A percentile compares a stretch with the other conserved stretches of the same genome.
These are phyloP conservation scores for Tremellales sp. DNA, from an alignment of 1,284 basidiomycete genomes.

Conservation along the genomic window DNA sequence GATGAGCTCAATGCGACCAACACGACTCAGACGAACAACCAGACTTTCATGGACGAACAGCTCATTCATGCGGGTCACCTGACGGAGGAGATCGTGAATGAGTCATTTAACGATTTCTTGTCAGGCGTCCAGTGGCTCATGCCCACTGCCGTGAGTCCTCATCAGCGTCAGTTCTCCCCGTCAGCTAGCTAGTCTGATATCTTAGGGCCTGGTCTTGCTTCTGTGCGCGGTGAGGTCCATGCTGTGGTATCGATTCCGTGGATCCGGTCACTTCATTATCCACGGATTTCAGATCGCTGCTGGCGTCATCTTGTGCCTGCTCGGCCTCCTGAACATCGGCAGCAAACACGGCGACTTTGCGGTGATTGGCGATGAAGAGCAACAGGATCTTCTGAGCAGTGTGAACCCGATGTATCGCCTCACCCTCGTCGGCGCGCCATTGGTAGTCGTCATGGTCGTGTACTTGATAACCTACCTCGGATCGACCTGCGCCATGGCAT, in stretches of 20 bases:
- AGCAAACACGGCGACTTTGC: constrained; percentile 11
- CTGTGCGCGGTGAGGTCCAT: constrained; percentile 20
- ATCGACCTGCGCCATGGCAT: background rate
- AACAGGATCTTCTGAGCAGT: constrained; percentile 2
- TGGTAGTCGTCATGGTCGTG: constrained; percentile 14
- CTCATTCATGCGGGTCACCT: constrained; percentile 5
- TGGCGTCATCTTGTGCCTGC: constrained; percentile 12
- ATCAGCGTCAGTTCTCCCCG: no score
- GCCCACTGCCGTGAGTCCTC: constrained; percentile 16
- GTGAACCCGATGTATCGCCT: constrained; percentile 16
- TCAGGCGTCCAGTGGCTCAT: constrained; percentile 28
- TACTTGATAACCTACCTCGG: constrained; percentile 12
- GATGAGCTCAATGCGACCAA: constrained; percentile 5
- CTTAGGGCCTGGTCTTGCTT: constrained; percentile 21
- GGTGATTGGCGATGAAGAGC: background rate
- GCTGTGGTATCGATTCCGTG: constrained; percentile 16
- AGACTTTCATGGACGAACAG: constrained; percentile 3
- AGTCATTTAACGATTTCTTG: constrained; percentile 12
- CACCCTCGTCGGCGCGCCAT: constrained; percentile 7
- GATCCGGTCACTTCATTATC: constrained; percentile 11
- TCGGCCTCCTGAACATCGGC: constrained; percentile 26
- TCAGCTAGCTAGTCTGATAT: background rate
- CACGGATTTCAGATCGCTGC: constrained; percentile 11
- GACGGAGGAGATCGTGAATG: constrained; percentile 15
- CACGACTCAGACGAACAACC: constrained; percentile 12